phyloP scores from a whole-genome alignment of 345 rosid genomes.

The Salix exigua region DNA sequence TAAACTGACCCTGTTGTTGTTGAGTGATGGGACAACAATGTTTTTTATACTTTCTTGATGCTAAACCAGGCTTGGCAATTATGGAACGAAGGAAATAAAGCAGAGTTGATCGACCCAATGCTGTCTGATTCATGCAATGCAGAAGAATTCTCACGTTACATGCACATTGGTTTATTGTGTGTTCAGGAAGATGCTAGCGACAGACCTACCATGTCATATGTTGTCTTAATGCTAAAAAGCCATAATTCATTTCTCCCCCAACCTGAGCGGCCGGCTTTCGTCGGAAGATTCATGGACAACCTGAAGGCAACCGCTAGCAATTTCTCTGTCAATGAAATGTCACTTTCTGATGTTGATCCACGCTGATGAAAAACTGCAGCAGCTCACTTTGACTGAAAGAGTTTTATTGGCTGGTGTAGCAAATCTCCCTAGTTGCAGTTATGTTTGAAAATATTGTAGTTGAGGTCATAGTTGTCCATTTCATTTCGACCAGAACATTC shows the following conservation, averaged over 20 bases:
- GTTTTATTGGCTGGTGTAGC: too few species aligned
- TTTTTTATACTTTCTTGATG: background rate
- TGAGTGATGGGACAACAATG: background rate
- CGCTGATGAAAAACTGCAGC: too few species aligned
- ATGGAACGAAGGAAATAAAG: conserved; percentile 7
- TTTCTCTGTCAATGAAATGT: too few species aligned
- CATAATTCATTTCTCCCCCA: conserved; percentile 27
- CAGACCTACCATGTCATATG: conserved; percentile 47
- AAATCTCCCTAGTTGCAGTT: too few species aligned
- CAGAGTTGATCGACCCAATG: conserved; percentile 4
- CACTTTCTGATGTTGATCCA: too few species aligned
- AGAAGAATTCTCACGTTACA: background rate
- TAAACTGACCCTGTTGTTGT: too few species aligned
- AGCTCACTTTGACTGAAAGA: too few species aligned
- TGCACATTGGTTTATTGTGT: conserved; percentile 13
- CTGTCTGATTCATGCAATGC: background rate
- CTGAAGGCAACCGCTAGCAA: background rate
- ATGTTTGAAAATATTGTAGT: too few species aligned
- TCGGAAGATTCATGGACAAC: conserved; percentile 8
- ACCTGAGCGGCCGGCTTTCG: conserved; percentile 40
- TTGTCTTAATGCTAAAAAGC: conserved; percentile 40
- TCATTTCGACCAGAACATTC: too few species aligned
- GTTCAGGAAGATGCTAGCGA: conserved; percentile 16
- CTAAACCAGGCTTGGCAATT: conserved; percentile 7
- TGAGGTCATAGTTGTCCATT: too few species aligned